Base-by-base conservation (phyloP, 345 rosid genomes). In the Orychophragmus violaceus region DNA sequence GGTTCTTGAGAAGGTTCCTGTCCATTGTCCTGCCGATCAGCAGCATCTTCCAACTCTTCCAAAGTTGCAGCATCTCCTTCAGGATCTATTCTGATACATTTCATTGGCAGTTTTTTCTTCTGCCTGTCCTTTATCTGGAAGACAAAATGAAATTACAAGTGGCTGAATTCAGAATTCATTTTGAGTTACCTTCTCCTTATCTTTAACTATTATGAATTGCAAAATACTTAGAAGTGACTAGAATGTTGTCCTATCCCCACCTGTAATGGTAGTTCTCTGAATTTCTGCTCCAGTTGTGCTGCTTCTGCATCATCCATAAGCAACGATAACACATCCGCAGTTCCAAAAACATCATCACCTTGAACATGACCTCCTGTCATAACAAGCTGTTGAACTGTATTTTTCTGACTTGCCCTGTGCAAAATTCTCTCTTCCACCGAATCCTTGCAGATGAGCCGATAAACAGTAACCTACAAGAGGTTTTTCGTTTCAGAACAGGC, bases 311-410 rank as follows among this genome's bases (percentile, higher is more conserved):
- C 99, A 81, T 95, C 99, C 56, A 95, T 79, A 79, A 95, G 98
- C 72, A 95, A 74, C n/a, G 99, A 95, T 22, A 95, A 96, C 35
- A 95, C 99, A 82, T 95, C 97, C 81, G 93, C 98, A 44, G 91
- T 85, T 57, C 94, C 96, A 83, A 95, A 82, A 64, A 91, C 81
- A 68, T 74, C 77, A 81, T 94, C 99, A 50, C 95, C 99, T 82
- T 95, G 99, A 60, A 95, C 99, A 87, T 86, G 94, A 14, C 96
- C 98, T 69, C 99, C 99, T 17, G 98, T 95, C 99, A 95, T 95
- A 60, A 95, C 99, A 76, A 95, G 98, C 81, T 95, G 96, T 75
- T 95, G 99, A 45, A 95, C 99, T 10, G 99, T 89, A 62, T 76
- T 91, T 79, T 95, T 95, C 87, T 95, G 99, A 76, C 96, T 85